Evolutionary conservation across 805 yeast genomes (phyloP).

Genomic region (Cyberlindnera galapagoensis): DNA sequence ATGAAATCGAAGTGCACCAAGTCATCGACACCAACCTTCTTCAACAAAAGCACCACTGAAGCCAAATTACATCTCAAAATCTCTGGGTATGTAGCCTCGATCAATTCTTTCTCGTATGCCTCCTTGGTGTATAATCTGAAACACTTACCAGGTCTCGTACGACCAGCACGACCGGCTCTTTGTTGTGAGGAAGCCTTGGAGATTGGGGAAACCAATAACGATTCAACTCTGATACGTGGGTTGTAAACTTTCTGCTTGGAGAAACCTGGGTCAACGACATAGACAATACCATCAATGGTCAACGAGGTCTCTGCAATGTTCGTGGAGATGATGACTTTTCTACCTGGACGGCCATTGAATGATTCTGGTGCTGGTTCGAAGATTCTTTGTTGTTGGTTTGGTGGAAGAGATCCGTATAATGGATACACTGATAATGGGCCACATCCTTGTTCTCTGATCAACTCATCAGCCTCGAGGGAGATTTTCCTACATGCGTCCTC

Average conservation of each 20-base stretch:
- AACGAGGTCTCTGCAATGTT: slow-evolving; percentile 97
- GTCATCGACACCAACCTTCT: slow-evolving; percentile 92
- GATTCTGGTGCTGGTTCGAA: slow-evolving; percentile 83
- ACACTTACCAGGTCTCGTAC: slow-evolving; percentile 98
- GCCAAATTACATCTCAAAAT: slow-evolving; percentile 86
- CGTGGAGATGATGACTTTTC: slow-evolving; percentile 88
- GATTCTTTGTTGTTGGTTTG: slow-evolving; percentile 88
- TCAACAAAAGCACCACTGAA: slow-evolving; percentile 85
- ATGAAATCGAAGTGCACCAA: slow-evolving; percentile 96
- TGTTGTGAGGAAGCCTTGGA: slow-evolving; percentile 98
- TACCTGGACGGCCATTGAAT: slow-evolving; percentile 83
- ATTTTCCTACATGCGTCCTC: slow-evolving; percentile 94
- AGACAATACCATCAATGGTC: slow-evolving; percentile 96
- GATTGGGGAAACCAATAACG: slow-evolving; percentile 89
- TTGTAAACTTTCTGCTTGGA: slow-evolving; percentile 95
- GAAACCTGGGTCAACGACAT: slow-evolving; percentile 96
- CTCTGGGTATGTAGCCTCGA: slow-evolving; percentile 95
- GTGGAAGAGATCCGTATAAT: slow-evolving; percentile 93
- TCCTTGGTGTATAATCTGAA: slow-evolving; percentile 95
- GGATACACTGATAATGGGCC: slow-evolving; percentile 92
- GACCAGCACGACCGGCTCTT: slow-evolving; percentile 99
- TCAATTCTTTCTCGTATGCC: slow-evolving; percentile 88
- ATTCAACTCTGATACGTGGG: slow-evolving; percentile 93
- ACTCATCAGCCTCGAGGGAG: slow-evolving; percentile 80
- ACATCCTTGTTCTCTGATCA: slow-evolving; percentile 80